A percentile compares a stretch with the other conserved stretches of the same genome.
phyloP scores from a whole-genome alignment of 495 filamentous ascomycete species.

The Daldinia vernicosa region DNA sequence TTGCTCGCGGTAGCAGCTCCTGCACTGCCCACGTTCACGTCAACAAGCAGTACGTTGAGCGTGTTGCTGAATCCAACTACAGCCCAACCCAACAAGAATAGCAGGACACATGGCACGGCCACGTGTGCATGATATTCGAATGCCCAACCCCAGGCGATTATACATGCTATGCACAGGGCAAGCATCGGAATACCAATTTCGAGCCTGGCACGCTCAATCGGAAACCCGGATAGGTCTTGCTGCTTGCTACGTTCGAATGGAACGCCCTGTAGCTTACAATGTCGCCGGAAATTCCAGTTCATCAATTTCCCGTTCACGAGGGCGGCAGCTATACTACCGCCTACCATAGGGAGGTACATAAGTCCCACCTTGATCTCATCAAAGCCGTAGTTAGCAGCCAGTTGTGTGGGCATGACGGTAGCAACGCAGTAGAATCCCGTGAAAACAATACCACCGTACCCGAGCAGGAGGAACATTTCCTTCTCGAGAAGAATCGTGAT shows the following conservation, averaged over 20 bases:
- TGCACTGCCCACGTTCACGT: constrained; percentile 69
- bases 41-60: constrained; percentile 67
- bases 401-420: constrained; percentile 58
- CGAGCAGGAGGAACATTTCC: constrained; percentile 67
- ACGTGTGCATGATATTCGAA: constrained; percentile 54
- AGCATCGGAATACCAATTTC: constrained; percentile 63
- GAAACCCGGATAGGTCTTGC: constrained; percentile 63
- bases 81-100: constrained; percentile 62
- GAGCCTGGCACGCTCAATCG: constrained; percentile 72
- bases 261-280: constrained; percentile 54
- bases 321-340: constrained; percentile 68
- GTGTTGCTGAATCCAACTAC: constrained; percentile 61
- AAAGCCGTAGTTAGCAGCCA: constrained; percentile 65
- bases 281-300: constrained; percentile 63
- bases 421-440: constrained; percentile 69
- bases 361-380: constrained; percentile 67
- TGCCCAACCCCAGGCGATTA: constrained; percentile 68
- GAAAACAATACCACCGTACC: constrained; percentile 65
- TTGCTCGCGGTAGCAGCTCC: constrained; percentile 74
- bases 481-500: constrained; percentile 68
- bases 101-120: constrained; percentile 60
- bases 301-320: constrained; percentile 64
- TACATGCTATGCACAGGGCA: constrained; percentile 46
- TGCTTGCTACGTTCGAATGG: constrained; percentile 55
- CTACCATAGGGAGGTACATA: constrained; percentile 64